A percentile compares a stretch with the other conserved stretches of the same genome.
phyloP scores from a whole-genome alignment of 192 early-diverging fungal species.

The Backusella luteola region DNA sequence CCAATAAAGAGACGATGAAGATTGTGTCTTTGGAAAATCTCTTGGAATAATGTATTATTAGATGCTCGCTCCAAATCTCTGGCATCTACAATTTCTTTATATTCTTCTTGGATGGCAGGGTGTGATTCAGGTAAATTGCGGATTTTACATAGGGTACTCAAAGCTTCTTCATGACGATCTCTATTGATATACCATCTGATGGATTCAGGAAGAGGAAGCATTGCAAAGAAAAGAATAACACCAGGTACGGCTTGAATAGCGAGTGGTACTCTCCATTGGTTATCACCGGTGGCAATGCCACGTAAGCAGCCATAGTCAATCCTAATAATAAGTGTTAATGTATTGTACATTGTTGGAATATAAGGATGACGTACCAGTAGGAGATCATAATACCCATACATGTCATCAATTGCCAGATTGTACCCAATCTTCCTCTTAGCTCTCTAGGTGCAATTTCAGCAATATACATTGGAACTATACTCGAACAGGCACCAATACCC shows the following conservation, averaged over 20 bases:
- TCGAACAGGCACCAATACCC: slow-evolving; percentile 14
- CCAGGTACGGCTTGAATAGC: slow-evolving; percentile 74
- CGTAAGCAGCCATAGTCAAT: slow-evolving; percentile 23
- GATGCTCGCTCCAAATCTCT: slow-evolving; percentile 49
- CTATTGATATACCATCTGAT: slow-evolving; percentile 52
- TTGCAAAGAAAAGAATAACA: background rate
- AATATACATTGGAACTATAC: slow-evolving; percentile 29
- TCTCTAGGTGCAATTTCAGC: slow-evolving; percentile 28
- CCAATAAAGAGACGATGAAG: slow-evolving; percentile 60
- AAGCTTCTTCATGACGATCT: slow-evolving; percentile 47
- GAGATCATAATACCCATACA: slow-evolving; percentile 47
- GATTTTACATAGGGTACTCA: slow-evolving; percentile 43
- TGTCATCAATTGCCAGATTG: slow-evolving; percentile 32
- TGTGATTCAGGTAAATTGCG: slow-evolving; percentile 35
- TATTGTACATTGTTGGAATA: background rate
- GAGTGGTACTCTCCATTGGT: slow-evolving; percentile 22
- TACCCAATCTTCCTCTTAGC: slow-evolving; percentile 28
- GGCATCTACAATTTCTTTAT: slow-evolving; percentile 50
- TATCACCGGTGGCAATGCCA: background rate
- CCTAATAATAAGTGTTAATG: background rate
- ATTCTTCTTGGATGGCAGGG: slow-evolving; percentile 42
- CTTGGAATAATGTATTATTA: slow-evolving; percentile 53
- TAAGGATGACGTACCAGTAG: slow-evolving; percentile 36
- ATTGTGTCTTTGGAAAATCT: slow-evolving; percentile 55
- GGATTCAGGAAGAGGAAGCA: slow-evolving; percentile 32